Evolutionary conservation across 768 basidiomycete genomes (phyloP).

Genomic region (Infundibulicybe gibba): DNA sequence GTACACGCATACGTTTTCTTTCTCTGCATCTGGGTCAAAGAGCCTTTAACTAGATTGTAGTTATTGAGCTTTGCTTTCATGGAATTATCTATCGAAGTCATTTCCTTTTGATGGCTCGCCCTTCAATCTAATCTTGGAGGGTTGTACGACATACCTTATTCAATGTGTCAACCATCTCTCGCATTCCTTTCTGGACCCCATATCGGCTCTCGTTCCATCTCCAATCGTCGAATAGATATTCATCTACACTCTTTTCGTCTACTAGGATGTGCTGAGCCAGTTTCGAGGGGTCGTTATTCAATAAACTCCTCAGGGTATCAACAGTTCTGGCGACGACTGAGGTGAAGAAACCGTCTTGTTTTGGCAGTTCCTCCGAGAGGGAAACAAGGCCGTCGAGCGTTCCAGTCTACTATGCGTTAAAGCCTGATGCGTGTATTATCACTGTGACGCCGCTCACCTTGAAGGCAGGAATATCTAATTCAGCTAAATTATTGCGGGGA

Average conservation of each 20-base stretch:
- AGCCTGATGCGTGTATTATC: constrained; percentile 1
- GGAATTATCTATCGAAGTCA: constrained; percentile 89
- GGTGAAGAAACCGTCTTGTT: constrained; percentile 87
- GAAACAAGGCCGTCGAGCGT: constrained; percentile 87
- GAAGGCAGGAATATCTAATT: constrained; percentile 79
- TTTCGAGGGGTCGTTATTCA: constrained; percentile 83
- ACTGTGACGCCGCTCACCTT: constrained; percentile 55
- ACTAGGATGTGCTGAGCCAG: constrained; percentile 74
- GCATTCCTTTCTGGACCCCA: constrained; percentile 74
- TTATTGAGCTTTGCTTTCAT: constrained; percentile 89
- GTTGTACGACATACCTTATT: constrained; percentile 58
- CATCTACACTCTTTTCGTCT: constrained; percentile 75
- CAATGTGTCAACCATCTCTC: constrained; percentile 82
- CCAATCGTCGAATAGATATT: constrained; percentile 80
- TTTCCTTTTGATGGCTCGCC: constrained; percentile 58
- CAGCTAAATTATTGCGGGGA: constrained; percentile 45
- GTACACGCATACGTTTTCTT: constrained; percentile 70
- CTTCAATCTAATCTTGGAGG: constrained; percentile 2
- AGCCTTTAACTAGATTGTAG: constrained; percentile 94
- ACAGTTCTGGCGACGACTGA: constrained; percentile 87
- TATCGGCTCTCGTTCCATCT: constrained; percentile 94
- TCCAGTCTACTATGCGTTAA: constrained; percentile 63
- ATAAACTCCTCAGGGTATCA: constrained; percentile 86
- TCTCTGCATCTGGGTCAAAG: constrained; percentile 86
- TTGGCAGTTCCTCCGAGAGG: constrained; percentile 90